Conservation (phyloP, 2,329 filamentous ascomycete species). For the Beauveria asiatica region DNA sequence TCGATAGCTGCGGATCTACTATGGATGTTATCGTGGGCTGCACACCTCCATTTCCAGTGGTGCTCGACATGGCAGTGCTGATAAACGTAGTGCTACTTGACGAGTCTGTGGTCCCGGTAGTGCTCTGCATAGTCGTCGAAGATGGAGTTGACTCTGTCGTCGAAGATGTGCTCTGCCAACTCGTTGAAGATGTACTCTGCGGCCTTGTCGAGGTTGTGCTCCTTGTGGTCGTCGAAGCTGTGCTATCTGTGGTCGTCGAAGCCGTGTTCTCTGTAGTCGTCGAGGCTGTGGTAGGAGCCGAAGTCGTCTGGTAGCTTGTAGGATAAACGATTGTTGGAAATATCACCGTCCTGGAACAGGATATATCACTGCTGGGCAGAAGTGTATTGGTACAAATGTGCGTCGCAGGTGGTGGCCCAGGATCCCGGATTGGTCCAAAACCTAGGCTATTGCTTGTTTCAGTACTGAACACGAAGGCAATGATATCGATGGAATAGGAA, state of each 20-base stretch:
- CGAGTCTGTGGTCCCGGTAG: not conserved
- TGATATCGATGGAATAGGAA: not conserved
- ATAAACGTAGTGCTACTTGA: not conserved
- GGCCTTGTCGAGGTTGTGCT: not conserved
- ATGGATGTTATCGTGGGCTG: slow-evolving; percentile 2
- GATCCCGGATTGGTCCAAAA: slow-evolving; percentile 23
- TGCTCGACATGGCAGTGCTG: not conserved
- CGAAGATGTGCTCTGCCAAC: not conserved
- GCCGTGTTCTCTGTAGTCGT: not conserved
- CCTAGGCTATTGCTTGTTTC: slow-evolving; percentile 20
- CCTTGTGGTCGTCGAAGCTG: not conserved
- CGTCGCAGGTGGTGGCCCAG: slow-evolving; percentile 25
- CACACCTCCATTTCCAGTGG: not conserved
- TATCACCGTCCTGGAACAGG: slow-evolving; percentile 1
- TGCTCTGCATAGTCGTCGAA: not conserved
- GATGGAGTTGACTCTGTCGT: not conserved
- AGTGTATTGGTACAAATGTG: slow-evolving; percentile 19
- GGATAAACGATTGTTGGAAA: not conserved
- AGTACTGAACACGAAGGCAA: not conserved
- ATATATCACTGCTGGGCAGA: slow-evolving; percentile 5
- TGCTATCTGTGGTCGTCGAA: not conserved
- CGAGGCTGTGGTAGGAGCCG: no score
- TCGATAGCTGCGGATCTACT: slow-evolving; percentile 2
- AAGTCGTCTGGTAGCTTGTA: not conserved
- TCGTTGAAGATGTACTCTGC: not conserved